Conservation (phyloP, 164 flowering plant species). For the Aristolochia contorta region DNA sequence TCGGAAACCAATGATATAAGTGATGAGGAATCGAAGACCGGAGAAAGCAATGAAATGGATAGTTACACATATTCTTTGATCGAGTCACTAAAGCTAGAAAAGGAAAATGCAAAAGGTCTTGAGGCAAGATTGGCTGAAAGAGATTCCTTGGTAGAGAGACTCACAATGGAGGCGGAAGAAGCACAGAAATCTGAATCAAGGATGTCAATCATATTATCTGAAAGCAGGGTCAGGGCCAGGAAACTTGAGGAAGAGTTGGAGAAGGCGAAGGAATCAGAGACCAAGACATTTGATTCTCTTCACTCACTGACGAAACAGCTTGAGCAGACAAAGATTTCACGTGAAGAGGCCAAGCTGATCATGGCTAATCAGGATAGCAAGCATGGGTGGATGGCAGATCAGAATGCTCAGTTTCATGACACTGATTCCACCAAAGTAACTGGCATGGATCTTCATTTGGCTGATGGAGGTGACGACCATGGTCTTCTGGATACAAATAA, state of each 20-base stretch:
- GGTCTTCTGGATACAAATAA: background rate
- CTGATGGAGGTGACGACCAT: too few species aligned
- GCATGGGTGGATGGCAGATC: background rate
- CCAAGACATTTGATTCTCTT: slow-evolving; percentile 28
- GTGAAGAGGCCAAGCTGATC: slow-evolving; percentile 49
- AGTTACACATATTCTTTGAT: slow-evolving; percentile 1
- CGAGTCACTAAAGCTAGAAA: slow-evolving; percentile 22
- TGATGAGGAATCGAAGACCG: slow-evolving; percentile 20
- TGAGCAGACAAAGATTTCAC: slow-evolving; percentile 41
- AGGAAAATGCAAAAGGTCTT: slow-evolving; percentile 19
- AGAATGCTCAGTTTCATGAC: too few species aligned
- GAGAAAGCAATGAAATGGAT: background rate
- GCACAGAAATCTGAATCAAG: slow-evolving; percentile 20
- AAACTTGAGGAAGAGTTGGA: slow-evolving; percentile 33
- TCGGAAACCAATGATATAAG: background rate
- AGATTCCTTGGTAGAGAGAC: slow-evolving; percentile 8
- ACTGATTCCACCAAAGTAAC: background rate
- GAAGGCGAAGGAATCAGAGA: slow-evolving; percentile 35
- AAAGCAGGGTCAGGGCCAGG: slow-evolving; percentile 18
- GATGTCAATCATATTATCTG: slow-evolving; percentile 12
- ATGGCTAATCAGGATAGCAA: slow-evolving; percentile 18
- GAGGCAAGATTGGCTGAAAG: slow-evolving; percentile 19
- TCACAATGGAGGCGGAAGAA: slow-evolving; percentile 25
- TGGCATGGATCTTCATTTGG: background rate
- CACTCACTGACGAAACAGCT: slow-evolving; percentile 40